Conservation (phyloP, 139 green algal genomes). For the Eudorina sp. region DNA sequence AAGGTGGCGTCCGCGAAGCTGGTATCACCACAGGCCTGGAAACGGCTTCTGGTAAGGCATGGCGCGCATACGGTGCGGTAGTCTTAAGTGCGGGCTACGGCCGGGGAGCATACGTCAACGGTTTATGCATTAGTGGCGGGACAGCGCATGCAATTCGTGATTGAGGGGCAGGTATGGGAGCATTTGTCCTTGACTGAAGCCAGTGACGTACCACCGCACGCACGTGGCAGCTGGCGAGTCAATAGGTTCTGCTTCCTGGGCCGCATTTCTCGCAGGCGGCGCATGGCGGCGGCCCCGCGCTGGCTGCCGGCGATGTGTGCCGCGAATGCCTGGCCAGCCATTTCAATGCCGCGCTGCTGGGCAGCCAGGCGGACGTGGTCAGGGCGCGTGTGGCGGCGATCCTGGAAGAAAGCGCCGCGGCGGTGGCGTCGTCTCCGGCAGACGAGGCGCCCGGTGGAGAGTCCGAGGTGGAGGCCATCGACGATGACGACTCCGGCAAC, state of each 20-base stretch:
- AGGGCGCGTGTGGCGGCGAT: background rate
- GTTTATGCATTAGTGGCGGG: too few relatives aligned
- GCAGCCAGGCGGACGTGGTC: conserved; percentile 19
- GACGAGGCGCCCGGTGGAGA: background rate
- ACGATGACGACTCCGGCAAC: background rate
- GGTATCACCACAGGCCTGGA: conserved; percentile 51
- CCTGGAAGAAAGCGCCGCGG: background rate
- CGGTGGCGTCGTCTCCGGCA: background rate
- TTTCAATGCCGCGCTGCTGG: conserved; percentile 16
- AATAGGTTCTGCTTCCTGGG: too few relatives aligned
- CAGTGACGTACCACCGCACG: too few relatives aligned
- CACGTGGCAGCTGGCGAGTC: too few relatives aligned
- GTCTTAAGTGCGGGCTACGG: too few relatives aligned
- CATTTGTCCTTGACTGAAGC: too few relatives aligned
- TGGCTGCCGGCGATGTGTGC: conserved; percentile 45
- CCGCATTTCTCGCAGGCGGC: background rate
- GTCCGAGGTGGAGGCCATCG: background rate
- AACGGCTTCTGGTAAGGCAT: conserved; percentile 47
- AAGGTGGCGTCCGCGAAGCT: conserved; percentile 50
- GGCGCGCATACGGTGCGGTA: too few relatives aligned
- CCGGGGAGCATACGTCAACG: too few relatives aligned
- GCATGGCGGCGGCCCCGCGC: conserved; percentile 53
- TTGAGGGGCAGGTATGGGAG: too few relatives aligned
- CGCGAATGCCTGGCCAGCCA: background rate
- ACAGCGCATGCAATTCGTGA: too few relatives aligned